A percentile compares a stretch with the other conserved stretches of the same genome.
Conservation (phyloP, 805 yeast species). For the Zygosaccharomyces rouxii region DNA sequence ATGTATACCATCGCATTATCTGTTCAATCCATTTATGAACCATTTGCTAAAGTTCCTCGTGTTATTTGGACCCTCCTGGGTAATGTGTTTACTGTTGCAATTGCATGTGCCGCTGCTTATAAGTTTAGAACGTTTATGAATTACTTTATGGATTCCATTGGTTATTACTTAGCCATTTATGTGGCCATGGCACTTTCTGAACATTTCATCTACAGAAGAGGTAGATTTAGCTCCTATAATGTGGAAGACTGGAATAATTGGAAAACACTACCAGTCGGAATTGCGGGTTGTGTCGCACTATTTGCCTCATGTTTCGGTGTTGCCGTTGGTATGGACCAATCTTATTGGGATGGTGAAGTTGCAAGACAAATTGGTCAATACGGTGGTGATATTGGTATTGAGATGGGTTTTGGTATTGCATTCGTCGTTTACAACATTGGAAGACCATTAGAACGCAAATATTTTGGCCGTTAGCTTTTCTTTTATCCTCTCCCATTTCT, state of each 20-base stretch:
- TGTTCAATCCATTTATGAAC: conserved; percentile 80
- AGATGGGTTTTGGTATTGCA: conserved; percentile 64
- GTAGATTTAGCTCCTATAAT: conserved; percentile 52
- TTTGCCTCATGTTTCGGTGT: conserved; percentile 83
- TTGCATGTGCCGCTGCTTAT: conserved; percentile 85
- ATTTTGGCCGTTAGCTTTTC: conserved; percentile 39
- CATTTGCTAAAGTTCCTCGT: conserved; percentile 73
- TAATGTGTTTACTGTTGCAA: conserved; percentile 72
- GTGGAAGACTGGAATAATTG: conserved; percentile 56
- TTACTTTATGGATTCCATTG: conserved; percentile 87
- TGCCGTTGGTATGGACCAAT: conserved; percentile 81
- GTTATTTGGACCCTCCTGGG: conserved; percentile 75
- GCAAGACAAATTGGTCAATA: conserved; percentile 54
- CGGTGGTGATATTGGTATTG: conserved; percentile 89
- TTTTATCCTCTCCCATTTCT: not conserved
- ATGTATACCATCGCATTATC: conserved; percentile 87
- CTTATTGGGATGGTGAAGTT: conserved; percentile 74
- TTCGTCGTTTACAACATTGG: conserved; percentile 53
- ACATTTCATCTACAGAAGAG: conserved; percentile 73
- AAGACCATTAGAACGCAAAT: conserved; percentile 66
- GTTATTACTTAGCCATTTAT: conserved; percentile 86
- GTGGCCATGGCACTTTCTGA: conserved; percentile 71
- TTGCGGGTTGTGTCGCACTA: conserved; percentile 74
- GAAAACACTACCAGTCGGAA: conserved; percentile 63
- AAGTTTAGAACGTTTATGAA: conserved; percentile 66